Evolutionary conservation across 2,329 filamentous ascomycete genomes (phyloP).

Genomic region (Talaromyces sp.): DNA sequence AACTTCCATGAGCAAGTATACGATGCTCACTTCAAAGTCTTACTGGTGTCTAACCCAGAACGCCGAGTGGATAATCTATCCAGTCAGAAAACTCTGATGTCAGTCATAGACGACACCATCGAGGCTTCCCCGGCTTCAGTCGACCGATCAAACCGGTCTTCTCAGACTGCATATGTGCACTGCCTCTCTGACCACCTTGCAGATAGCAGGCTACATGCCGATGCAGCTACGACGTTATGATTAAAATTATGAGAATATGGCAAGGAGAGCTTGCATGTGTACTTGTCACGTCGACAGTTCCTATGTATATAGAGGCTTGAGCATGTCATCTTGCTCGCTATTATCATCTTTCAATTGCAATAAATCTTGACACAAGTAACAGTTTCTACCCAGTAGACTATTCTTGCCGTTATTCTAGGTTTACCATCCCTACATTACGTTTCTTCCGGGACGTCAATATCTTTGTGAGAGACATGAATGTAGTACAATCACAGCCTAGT

Average conservation of each 20-base stretch:
- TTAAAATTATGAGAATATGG: neutral
- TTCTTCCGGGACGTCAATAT: neutral
- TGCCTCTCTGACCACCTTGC: neutral
- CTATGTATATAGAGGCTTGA: conserved; percentile 6
- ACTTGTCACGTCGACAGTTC: conserved; percentile 5
- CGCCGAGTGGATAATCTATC: neutral
- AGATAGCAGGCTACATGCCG: neutral
- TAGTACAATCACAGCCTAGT: neutral
- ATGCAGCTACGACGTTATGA: conserved; percentile 11
- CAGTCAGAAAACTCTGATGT: neutral
- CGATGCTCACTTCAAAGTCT: neutral
- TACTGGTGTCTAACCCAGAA: neutral
- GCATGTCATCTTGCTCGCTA: neutral
- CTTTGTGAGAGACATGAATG: neutral
- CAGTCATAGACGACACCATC: conserved; percentile 6
- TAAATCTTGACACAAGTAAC: neutral
- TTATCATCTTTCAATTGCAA: neutral
- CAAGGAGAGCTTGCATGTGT: neutral
- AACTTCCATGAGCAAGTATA: neutral
- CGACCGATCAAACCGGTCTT: neutral
- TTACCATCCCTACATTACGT: neutral
- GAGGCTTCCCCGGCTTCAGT: conserved; percentile 2
- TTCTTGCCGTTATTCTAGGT: neutral
- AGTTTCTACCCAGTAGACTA: neutral
- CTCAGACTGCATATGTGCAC: conserved; percentile 3